Evolutionary conservation across 345 rosid genomes (phyloP).

Genomic region (Jatropha curcas): DNA sequence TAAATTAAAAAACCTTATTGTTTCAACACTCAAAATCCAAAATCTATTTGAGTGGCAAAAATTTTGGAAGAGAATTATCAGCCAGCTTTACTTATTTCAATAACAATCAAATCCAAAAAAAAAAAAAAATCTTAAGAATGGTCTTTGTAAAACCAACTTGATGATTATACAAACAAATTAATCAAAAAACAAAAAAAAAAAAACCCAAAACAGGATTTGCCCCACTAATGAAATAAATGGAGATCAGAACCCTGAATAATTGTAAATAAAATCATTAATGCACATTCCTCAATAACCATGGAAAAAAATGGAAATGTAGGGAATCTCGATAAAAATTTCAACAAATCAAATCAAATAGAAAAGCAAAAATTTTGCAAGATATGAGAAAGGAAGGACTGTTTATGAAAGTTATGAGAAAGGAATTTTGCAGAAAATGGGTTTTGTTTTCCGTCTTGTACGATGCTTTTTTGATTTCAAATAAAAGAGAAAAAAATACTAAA

Average conservation of each 20-base stretch:
- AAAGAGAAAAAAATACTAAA: not conserved
- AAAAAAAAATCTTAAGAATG: not conserved
- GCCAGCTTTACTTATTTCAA: not conserved
- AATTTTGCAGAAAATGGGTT: not conserved
- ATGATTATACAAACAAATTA: not conserved
- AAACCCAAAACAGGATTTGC: not conserved
- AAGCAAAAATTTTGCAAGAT: not conserved
- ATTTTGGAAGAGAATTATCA: not conserved
- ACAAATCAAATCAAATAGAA: not conserved
- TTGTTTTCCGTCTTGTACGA: not conserved
- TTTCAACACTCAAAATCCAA: conserved; percentile 13
- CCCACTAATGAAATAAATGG: not conserved
- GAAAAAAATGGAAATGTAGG: not conserved
- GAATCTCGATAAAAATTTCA: not conserved
- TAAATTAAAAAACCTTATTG: not conserved
- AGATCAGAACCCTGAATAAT: conserved; percentile 10
- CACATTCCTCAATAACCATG: not conserved
- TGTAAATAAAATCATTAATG: not conserved
- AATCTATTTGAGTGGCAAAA: conserved; percentile 4
- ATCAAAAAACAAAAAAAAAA: not conserved
- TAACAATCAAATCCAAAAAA: not conserved
- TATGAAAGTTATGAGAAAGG: not conserved
- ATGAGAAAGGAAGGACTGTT: not conserved
- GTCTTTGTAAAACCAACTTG: not conserved
- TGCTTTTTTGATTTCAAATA: conserved; percentile 4